Evolutionary conservation across 2,329 filamentous ascomycete species (phyloP).

Genomic region (Sporothrix phasma): DNA sequence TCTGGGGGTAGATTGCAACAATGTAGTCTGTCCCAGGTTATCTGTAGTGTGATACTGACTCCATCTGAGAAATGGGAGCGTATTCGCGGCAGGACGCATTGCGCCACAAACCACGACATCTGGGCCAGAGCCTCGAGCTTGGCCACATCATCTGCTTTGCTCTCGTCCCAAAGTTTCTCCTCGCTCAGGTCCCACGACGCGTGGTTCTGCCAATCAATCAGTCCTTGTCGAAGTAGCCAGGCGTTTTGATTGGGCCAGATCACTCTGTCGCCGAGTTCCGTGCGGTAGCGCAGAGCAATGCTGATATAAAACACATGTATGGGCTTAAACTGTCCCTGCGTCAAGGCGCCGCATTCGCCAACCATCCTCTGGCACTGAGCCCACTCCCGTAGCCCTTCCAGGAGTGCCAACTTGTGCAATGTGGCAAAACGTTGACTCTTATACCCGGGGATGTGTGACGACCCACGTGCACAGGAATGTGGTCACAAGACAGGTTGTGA

Average conservation of each 20-base stretch:
- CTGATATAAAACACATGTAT: slow-evolving; percentile 1
- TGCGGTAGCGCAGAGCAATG: neutral
- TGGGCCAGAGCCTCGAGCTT: neutral
- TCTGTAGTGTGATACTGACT: too few species aligned
- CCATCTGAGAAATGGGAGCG: neutral
- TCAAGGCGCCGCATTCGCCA: neutral
- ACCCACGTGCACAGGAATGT: slow-evolving; percentile 3
- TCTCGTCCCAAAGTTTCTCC: neutral
- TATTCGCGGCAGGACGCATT: neutral
- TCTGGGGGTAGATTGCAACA: too few species aligned
- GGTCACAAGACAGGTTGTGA: neutral
- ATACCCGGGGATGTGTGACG: neutral
- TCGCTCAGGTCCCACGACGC: neutral
- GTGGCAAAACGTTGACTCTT: neutral
- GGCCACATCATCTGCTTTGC: neutral
- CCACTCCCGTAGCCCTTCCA: slow-evolving; percentile 1
- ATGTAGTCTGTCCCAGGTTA: too few species aligned
- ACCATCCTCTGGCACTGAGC: slow-evolving; percentile 1
- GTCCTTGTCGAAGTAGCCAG: neutral
- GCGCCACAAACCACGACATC: neutral
- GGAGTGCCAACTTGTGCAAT: neutral
- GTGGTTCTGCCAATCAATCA: neutral
- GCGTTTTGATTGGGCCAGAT: slow-evolving; percentile 1
- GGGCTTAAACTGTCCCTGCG: neutral
- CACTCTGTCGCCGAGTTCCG: neutral